phyloP scores from a whole-genome alignment of 495 filamentous ascomycete genomes.

The Tuber aestivum region DNA sequence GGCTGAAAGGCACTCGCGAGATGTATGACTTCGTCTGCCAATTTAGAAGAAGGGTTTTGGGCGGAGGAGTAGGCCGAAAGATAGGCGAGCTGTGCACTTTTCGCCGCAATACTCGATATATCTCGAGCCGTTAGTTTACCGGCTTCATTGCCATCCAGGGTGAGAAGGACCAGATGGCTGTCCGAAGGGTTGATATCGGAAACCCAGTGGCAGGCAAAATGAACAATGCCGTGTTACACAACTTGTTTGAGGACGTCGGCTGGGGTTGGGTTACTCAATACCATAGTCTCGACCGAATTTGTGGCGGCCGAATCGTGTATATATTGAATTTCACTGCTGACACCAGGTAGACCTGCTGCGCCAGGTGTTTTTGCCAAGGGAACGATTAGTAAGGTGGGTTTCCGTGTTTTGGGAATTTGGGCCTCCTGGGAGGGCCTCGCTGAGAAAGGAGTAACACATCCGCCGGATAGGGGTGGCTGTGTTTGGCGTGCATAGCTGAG shows the following conservation, averaged over 20 bases:
- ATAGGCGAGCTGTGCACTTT: conserved; percentile 25
- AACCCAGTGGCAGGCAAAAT: conserved; percentile 39
- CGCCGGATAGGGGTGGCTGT: background rate
- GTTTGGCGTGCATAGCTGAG: conserved; percentile 20
- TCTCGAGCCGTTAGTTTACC: background rate
- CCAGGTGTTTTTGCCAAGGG: conserved; percentile 33
- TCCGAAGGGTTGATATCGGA: conserved; percentile 26
- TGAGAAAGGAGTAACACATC: background rate
- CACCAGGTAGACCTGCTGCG: background rate
- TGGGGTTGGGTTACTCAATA: conserved; percentile 4
- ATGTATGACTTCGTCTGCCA: no score
- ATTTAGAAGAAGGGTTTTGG: conserved; percentile 25
- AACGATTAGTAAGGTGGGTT: conserved; percentile 16
- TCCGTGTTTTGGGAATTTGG: no score
- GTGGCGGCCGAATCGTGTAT: background rate
- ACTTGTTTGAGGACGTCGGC: conserved; percentile 9
- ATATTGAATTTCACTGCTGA: background rate
- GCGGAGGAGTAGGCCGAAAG: conserved; percentile 45
- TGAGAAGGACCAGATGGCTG: conserved; percentile 32
- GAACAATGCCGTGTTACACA: conserved; percentile 13
- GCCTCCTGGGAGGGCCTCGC: no score
- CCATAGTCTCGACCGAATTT: background rate
- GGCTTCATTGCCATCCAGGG: background rate
- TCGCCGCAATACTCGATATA: background rate
- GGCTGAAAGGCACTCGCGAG: conserved; percentile 40